Conservation (phyloP, 768 basidiomycete genomes). For the Macrolepiota albuminosa region DNA sequence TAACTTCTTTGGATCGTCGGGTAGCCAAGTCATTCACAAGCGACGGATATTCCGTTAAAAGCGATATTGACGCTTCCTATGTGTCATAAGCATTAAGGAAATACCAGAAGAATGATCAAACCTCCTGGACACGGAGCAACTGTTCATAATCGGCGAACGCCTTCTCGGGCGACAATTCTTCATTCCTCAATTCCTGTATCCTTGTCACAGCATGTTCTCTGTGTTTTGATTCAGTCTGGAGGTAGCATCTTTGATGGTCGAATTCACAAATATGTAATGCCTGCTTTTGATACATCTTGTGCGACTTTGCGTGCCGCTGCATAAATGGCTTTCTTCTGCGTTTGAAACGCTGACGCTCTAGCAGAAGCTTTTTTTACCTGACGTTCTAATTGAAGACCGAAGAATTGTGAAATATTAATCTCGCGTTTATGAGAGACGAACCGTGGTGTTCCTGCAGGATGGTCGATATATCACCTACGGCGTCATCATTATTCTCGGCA, state of each 20-base stretch:
- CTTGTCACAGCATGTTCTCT: constrained; percentile 28
- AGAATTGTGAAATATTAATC: not conserved
- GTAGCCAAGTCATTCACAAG: constrained; percentile 28
- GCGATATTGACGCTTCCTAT: constrained; percentile 18
- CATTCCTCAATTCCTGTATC: constrained; percentile 19
- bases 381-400: constrained; percentile 15
- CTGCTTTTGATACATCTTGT: constrained; percentile 23
- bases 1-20: constrained; percentile 27
- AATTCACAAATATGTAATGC: constrained; percentile 25
- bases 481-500: constrained; percentile 9
- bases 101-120: constrained; percentile 5
- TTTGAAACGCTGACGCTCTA: constrained; percentile 23
- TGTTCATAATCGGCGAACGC: constrained; percentile 21
- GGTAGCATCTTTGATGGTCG: not conserved
- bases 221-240: not conserved
- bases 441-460: constrained; percentile 14
- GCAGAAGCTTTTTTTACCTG: constrained; percentile 23
- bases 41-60: constrained; percentile 22
- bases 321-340: constrained; percentile 29
- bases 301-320: constrained; percentile 26
- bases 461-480: constrained; percentile 6
- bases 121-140: constrained; percentile 22
- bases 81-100: constrained; percentile 1
- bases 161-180: constrained; percentile 24
- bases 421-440: constrained; percentile 5